A percentile compares a stretch with the other conserved stretches of the same genome.
Evolutionary conservation across 2,329 filamentous ascomycete species (phyloP).

Genomic region (Bipolaris victoriae): DNA sequence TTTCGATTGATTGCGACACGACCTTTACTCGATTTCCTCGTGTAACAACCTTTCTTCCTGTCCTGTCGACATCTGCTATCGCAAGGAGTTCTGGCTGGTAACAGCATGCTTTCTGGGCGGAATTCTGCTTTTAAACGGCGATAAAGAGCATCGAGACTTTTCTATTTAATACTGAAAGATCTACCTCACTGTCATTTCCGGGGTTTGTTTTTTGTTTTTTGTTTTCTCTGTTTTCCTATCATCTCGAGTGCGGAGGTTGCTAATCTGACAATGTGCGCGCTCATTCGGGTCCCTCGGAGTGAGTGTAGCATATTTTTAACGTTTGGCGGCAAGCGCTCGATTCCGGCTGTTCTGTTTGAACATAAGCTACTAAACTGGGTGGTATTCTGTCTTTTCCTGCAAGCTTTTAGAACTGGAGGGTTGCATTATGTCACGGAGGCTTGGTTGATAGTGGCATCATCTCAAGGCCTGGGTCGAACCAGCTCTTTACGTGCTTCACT

Average conservation of each 20-base stretch:
- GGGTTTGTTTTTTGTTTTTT: not conserved
- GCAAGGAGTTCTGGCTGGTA: conserved; percentile 24
- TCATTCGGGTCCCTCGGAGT: not conserved
- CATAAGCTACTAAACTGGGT: conserved; percentile 29
- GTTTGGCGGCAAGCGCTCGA: conserved; percentile 30
- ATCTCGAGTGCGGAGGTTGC: conserved; percentile 7
- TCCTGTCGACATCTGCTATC: conserved; percentile 21
- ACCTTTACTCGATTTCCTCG: conserved; percentile 22
- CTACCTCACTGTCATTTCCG: conserved; percentile 12
- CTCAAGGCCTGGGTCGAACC: conserved; percentile 28
- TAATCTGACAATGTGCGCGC: not conserved
- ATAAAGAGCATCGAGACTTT: conserved; percentile 27
- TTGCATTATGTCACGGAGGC: conserved; percentile 33
- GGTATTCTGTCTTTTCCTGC: conserved; percentile 34
- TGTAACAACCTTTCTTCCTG: conserved; percentile 32
- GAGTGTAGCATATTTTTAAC: conserved; percentile 12
- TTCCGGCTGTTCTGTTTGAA: conserved; percentile 19
- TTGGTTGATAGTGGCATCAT: conserved; percentile 34
- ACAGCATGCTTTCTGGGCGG: conserved; percentile 32
- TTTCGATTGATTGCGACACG: conserved; percentile 4
- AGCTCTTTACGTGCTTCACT: conserved; percentile 30
- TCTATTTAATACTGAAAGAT: conserved; percentile 16
- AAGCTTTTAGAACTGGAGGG: conserved; percentile 31
- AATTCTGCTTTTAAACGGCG: conserved; percentile 28
- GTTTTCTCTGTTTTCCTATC: not conserved